Evolutionary conservation across 305 asterid genomes (phyloP), one percentile per base, ranked within the genome.

Genomic region (Rubia balearica): DNA sequence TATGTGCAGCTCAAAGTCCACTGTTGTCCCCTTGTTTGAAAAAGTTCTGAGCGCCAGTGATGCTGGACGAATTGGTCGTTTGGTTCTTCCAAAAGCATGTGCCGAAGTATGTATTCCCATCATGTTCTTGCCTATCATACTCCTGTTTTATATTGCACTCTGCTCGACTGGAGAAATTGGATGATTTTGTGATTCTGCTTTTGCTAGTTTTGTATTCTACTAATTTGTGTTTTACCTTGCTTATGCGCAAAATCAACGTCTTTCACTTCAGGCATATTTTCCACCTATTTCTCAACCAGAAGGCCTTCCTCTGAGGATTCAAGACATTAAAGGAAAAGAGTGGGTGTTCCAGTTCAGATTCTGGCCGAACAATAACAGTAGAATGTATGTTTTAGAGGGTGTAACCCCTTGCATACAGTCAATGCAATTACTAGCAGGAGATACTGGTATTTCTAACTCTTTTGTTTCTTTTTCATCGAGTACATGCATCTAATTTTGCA

Each of bases 81-180:
- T 93, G 80, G 98, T 93, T 85, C 98, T 93, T 77, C 98, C 97
- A 70, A 93, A 93, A 88, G 98, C 98, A 69, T 93, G 98, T 78
- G 98, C 98, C 64, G 98, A 93, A 85, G 98, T 90, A 76, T 75
- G 91, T 80, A 1, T 78, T 49, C 72, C 19, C 51, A 30, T 79
- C 21, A 16, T 67, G 42, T 14, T 53, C 43, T 46, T 64, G 19
- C 72, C 71, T 51, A 65, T 21, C 43, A 61, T 36, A 43, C 66
- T 10, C 43, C 24, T 17, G 68, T 51, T 70, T 46, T 43, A 13
- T 53, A 19, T 57, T 43, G 30, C 53, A 21, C n/a, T 69, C 6
- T 69, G 49, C 12, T 48, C 45, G 27, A 8, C 46, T 4, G 12
- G 17, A 19, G 46, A n/a, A 77, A 77, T 8, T n/a, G 49, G 43